Percentiles rank a stretch among this genome's conserved stretches.
phyloP scores from a whole-genome alignment of 2,329 filamentous ascomycete genomes.

The Drechslerella coelobrocha region DNA sequence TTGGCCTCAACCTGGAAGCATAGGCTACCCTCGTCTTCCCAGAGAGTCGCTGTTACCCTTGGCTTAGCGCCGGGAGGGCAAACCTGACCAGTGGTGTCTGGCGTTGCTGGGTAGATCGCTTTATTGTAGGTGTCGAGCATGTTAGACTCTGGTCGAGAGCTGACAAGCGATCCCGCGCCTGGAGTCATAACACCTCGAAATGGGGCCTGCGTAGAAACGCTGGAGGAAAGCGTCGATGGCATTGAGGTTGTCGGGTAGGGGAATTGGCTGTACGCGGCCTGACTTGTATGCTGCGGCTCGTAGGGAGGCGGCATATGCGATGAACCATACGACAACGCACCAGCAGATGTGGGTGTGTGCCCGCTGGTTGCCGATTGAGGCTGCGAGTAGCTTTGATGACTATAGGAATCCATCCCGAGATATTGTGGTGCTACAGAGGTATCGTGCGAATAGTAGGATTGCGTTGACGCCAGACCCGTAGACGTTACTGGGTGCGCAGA shows the following conservation, averaged over 20 bases:
- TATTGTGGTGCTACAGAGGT: conserved; percentile 45
- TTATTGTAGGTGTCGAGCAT: conserved; percentile 60
- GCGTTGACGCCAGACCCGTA: conserved; percentile 32
- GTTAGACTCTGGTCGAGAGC: conserved; percentile 43
- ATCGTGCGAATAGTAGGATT: conserved; percentile 46
- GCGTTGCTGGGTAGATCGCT: conserved; percentile 62
- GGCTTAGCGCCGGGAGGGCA: conserved; percentile 95
- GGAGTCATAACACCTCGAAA: conserved; percentile 49
- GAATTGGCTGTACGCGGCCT: conserved; percentile 43
- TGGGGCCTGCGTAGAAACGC: conserved; percentile 43
- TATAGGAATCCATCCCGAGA: conserved; percentile 48
- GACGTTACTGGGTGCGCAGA: conserved; percentile 42
- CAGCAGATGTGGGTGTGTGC: conserved; percentile 46
- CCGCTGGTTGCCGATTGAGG: conserved; percentile 44
- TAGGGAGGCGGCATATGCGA: conserved; percentile 49
- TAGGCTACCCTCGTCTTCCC: conserved; percentile 97
- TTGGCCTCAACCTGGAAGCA: conserved; percentile 98
- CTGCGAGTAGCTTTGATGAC: conserved; percentile 48
- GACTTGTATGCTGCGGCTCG: conserved; percentile 47
- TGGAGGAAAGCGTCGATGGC: conserved; percentile 44
- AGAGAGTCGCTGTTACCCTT: conserved; percentile 90
- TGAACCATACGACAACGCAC: conserved; percentile 37
- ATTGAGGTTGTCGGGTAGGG: conserved; percentile 45
- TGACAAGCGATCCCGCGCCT: conserved; percentile 48
- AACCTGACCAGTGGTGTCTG: conserved; percentile 86